Evolutionary conservation across 2,329 filamentous ascomycete species (phyloP), one percentile per base, ranked within the genome.

Genomic region (Aspergillus melleus): DNA sequence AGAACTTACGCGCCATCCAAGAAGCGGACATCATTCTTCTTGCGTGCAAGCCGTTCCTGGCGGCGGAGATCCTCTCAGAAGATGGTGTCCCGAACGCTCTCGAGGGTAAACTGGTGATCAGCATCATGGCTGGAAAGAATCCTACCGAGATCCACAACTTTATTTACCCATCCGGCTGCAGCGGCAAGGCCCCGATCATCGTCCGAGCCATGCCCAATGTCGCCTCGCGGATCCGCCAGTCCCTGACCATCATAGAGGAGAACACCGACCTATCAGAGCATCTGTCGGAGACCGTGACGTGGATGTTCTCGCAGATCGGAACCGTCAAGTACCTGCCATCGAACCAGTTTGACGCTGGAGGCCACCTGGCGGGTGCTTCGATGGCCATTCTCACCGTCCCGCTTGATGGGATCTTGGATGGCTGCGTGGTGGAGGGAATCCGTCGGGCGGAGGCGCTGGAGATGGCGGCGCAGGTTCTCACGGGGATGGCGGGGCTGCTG

Each of bases 401-500:
- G 22, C 75, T 87, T n/a, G 86, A 88, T 65, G 83, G 83, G 1
- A 76, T 87, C 49, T 79, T 85, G 4, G 85, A 88, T 68, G 86
- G 86, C 1, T 85, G 80, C 42, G 85, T 88, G 4, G 85, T 84
- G 0, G 87, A 87, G 82, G 86, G 86, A 0, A 64, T 88, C 16
- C 84, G 84, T 6, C 71, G 85, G 32, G 81, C 81, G 0, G 85
- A 88, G 66, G 85, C 86, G 2, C 82, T 87, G 70, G 69, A 83
- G 49, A 86, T 88, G 84, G 83, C 84, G 60, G 82, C 86, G 6
- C 84, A 87, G 74, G 83, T 82, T 1, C 81, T 88, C 77, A 74
- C 80, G 57, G 86, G 86, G 4, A 83, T 85, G 0, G 81, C 84
- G 10, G 83, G 80, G 0, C 71, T 89, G 70, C 78, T 89, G 46